These are phyloP conservation scores for Pseudohyphozyma bogoriensis DNA, from an alignment of 768 basidiomycete genomes.

Conservation along the genomic window DNA sequence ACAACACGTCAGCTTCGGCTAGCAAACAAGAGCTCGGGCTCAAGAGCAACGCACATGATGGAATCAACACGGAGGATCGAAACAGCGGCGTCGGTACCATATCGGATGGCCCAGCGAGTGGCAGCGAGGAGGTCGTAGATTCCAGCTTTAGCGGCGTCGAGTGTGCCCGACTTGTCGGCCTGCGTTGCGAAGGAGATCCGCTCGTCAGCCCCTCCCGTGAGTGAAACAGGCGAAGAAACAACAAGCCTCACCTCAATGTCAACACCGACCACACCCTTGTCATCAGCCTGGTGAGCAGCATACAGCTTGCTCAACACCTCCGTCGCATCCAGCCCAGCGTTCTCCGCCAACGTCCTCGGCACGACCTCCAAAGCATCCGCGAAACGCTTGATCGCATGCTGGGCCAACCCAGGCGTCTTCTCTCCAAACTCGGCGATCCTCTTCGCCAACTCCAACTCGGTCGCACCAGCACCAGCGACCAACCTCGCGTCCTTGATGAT, in stretches of 20 bases:
- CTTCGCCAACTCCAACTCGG: conserved; percentile 82
- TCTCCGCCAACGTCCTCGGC: conserved; percentile 86
- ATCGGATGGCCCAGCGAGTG: conserved; percentile 77
- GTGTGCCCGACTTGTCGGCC: conserved; percentile 69
- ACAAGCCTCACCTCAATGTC: conserved; percentile 63
- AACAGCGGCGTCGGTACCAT: conserved; percentile 85
- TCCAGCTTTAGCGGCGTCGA: conserved; percentile 44
- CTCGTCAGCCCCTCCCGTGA: no score
- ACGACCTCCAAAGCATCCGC: conserved; percentile 83
- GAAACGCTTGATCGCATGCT: conserved; percentile 87
- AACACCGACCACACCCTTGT: conserved; percentile 68
- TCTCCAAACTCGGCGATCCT: conserved; percentile 76
- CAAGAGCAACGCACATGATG: conserved; percentile 68
- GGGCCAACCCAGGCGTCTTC: conserved; percentile 76
- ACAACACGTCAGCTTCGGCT: neutral
- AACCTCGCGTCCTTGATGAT: conserved; percentile 79
- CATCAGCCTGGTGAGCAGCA: conserved; percentile 64
- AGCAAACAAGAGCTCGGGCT: no score
- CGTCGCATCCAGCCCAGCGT: conserved; percentile 79
- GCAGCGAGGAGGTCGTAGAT: conserved; percentile 82
- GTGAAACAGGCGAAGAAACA: neutral
- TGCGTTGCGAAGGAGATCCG: conserved; percentile 35
- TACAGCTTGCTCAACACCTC: conserved; percentile 80
- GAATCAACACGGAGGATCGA: conserved; percentile 90
- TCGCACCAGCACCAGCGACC: conserved; percentile 88